Evolutionary conservation across 2,329 filamentous ascomycete genomes (phyloP).

Genomic region (Dactylellina parvicollis): DNA sequence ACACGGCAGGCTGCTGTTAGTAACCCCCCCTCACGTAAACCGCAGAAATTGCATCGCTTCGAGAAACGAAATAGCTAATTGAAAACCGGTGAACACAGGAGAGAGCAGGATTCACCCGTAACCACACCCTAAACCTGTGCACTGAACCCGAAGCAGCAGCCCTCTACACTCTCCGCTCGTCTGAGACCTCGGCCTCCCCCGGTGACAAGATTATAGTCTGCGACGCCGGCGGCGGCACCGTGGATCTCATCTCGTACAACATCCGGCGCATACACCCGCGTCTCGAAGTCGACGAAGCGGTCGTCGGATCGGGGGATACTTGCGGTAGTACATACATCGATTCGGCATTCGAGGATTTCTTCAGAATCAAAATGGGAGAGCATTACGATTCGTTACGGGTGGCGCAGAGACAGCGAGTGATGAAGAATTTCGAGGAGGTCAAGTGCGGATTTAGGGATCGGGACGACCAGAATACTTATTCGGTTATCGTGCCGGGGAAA

Average conservation of each 20-base stretch:
- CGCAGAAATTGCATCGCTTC: too few relatives aligned
- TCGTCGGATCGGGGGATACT: slow-evolving; percentile 64
- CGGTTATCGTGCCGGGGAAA: slow-evolving; percentile 42
- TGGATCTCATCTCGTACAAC: slow-evolving; percentile 68
- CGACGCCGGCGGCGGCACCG: slow-evolving; percentile 67
- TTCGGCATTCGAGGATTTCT: slow-evolving; percentile 64
- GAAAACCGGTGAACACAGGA: slow-evolving; percentile 30
- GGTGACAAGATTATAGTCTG: slow-evolving; percentile 66
- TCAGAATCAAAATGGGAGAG: slow-evolving; percentile 63
- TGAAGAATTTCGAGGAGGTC: slow-evolving; percentile 64
- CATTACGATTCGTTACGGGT: slow-evolving; percentile 63
- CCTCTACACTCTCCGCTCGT: slow-evolving; percentile 63
- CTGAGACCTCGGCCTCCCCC: slow-evolving; percentile 60
- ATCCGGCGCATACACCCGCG: slow-evolving; percentile 63
- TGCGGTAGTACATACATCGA: slow-evolving; percentile 67
- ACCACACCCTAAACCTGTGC: slow-evolving; percentile 62
- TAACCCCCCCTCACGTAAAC: too few relatives aligned
- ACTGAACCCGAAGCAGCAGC: slow-evolving; percentile 68
- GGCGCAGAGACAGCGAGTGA: slow-evolving; percentile 57
- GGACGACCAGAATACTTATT: slow-evolving; percentile 42
- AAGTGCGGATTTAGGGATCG: slow-evolving; percentile 50
- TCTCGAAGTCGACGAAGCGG: slow-evolving; percentile 65
- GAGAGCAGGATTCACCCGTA: slow-evolving; percentile 44
- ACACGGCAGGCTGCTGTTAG: slow-evolving; percentile 39
- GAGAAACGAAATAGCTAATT: too few relatives aligned